Evolutionary conservation across 345 rosid genomes (phyloP).

Genomic region (Nasturtium officinale): DNA sequence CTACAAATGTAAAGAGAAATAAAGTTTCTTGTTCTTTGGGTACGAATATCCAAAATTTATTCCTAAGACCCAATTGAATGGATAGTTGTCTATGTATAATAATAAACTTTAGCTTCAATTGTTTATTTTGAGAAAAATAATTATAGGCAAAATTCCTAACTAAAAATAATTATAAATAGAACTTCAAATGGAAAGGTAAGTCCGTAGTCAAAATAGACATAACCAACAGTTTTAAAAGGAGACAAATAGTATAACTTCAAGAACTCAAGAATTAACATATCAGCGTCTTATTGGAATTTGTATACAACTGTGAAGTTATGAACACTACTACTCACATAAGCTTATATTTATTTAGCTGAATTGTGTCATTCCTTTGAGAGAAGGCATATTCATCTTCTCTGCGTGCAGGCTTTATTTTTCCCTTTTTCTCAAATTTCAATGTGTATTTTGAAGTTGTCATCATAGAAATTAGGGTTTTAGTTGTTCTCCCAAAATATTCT

Average conservation of each 20-base stretch:
- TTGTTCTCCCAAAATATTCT: constrained; percentile 43
- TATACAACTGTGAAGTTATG: not conserved
- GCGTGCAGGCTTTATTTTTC: constrained; percentile 31
- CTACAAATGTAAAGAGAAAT: not conserved
- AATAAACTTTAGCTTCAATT: not conserved
- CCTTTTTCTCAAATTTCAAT: constrained; percentile 35
- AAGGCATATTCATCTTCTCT: constrained; percentile 37
- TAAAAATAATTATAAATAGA: not conserved
- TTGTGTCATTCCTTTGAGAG: constrained; percentile 4
- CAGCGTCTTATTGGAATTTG: not conserved
- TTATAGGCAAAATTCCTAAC: not conserved
- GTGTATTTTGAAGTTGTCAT: constrained; percentile 34
- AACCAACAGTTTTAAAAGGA: not conserved
- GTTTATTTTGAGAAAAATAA: not conserved
- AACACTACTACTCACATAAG: not conserved
- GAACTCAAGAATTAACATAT: not conserved
- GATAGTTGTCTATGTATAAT: not conserved
- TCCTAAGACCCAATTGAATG: not conserved
- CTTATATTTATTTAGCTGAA: not conserved
- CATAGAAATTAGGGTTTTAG: constrained; percentile 40
- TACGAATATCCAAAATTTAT: not conserved
- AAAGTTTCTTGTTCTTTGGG: not conserved
- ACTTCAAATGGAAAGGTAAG: not conserved
- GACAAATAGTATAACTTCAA: not conserved
- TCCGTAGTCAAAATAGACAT: not conserved